Evolutionary conservation across 2,329 filamentous ascomycete species (phyloP).

Genomic region (Neofusicoccum parvum): DNA sequence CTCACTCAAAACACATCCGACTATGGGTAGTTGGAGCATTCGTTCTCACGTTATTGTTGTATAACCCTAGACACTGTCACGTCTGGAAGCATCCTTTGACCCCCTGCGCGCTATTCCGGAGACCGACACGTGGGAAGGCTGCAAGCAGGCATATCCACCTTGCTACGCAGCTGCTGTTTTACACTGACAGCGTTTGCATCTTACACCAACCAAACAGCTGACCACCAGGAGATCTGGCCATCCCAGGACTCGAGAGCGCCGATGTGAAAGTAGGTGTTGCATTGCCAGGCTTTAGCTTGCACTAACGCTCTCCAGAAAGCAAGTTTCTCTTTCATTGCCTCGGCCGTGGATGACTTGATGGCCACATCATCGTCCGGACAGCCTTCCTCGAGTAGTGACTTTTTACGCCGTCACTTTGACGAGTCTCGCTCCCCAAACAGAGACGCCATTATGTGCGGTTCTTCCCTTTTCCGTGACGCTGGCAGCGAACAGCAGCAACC

Average conservation of each 20-base stretch:
- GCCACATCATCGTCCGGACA: slow-evolving; percentile 24
- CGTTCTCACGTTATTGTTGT: too few relatives aligned
- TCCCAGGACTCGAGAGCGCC: slow-evolving; percentile 25
- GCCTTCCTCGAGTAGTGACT: slow-evolving; percentile 48
- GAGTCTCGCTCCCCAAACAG: slow-evolving; percentile 51
- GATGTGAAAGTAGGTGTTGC: slow-evolving; percentile 41
- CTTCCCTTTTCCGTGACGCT: slow-evolving; percentile 58
- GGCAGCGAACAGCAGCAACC: neutral
- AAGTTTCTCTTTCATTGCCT: slow-evolving; percentile 38
- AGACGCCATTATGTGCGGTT: slow-evolving; percentile 64
- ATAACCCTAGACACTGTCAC: too few relatives aligned
- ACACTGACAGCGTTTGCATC: too few relatives aligned
- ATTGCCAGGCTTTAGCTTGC: neutral
- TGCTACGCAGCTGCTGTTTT: too few relatives aligned
- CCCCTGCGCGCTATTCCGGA: too few relatives aligned
- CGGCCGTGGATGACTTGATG: slow-evolving; percentile 45
- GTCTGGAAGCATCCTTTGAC: too few relatives aligned
- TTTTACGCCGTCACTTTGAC: slow-evolving; percentile 41
- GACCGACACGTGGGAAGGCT: too few relatives aligned
- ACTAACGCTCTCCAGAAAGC: slow-evolving; percentile 29
- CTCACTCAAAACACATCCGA: too few relatives aligned
- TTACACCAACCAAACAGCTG: too few relatives aligned
- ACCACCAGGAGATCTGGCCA: too few relatives aligned
- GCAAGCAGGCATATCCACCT: too few relatives aligned
- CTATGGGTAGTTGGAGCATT: too few relatives aligned